phyloP scores from a whole-genome alignment of 768 basidiomycete genomes.

The Tulasnella sp. region DNA sequence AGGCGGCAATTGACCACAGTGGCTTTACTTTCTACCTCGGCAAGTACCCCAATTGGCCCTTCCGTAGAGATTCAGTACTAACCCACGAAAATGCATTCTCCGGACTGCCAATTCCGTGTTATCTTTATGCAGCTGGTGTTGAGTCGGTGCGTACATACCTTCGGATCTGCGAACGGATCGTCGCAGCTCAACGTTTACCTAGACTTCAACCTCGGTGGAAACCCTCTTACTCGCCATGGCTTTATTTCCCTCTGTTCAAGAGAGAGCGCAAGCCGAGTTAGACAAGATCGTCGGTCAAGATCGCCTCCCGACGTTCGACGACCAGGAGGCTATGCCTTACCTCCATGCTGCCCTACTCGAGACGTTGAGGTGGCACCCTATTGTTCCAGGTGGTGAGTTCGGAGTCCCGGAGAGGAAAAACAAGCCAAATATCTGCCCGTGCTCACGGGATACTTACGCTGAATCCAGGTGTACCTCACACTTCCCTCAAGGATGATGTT shows the following conservation, averaged over 20 bases:
- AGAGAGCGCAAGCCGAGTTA: conserved; percentile 26
- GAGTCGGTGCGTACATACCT: neutral
- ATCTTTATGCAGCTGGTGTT: neutral
- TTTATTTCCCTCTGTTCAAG: conserved; percentile 30
- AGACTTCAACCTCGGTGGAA: neutral
- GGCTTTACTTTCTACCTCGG: no score
- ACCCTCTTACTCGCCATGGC: conserved; percentile 22
- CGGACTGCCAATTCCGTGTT: neutral
- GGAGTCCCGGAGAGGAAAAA: no score
- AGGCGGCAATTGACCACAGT: no score
- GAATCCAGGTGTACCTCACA: no score
- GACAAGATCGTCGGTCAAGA: conserved; percentile 31
- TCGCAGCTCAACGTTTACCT: neutral
- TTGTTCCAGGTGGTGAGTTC: neutral
- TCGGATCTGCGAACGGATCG: neutral
- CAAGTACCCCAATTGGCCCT: neutral
- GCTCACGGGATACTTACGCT: no score
- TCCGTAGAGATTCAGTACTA: neutral
- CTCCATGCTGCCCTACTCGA: conserved; percentile 25
- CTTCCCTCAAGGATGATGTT: no score
- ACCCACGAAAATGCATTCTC: neutral
- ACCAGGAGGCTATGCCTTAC: conserved; percentile 25
- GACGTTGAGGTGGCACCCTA: conserved; percentile 2
- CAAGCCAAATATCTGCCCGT: no score
- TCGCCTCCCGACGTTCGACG: conserved; percentile 21